A percentile compares a stretch with the other conserved stretches of the same genome.
Conservation (phyloP, 2,329 filamentous ascomycete species). For the Metarhizium anisopliae region DNA sequence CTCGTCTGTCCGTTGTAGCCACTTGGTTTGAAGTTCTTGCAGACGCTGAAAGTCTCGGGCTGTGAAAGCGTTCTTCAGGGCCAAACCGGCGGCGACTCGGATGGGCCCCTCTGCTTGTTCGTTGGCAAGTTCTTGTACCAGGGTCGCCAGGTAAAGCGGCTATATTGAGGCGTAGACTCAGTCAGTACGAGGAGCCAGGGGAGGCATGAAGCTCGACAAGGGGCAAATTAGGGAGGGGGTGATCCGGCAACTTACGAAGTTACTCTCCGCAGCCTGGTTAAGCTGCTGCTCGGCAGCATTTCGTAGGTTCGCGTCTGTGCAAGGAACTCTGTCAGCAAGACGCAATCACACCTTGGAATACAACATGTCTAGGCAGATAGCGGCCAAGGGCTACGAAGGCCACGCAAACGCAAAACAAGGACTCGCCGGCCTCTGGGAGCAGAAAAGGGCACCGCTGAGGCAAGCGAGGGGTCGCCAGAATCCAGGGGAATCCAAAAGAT, state of each 20-base stretch:
- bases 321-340: slow-evolving; percentile 10
- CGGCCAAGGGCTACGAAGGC: slow-evolving; percentile 1
- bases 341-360: neutral
- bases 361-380: neutral
- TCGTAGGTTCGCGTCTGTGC: slow-evolving; percentile 76
- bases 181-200: neutral
- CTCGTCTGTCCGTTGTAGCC: slow-evolving; percentile 73
- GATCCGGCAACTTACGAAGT: slow-evolving; percentile 63
- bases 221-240: neutral
- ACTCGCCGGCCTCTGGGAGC: neutral
- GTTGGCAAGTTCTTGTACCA: slow-evolving; percentile 91
- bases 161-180: slow-evolving; percentile 26
- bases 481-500: slow-evolving; percentile 4
- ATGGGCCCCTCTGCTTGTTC: slow-evolving; percentile 75
- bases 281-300: slow-evolving; percentile 92
- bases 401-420: neutral
- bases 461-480: neutral
- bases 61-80: slow-evolving; percentile 96
- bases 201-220: slow-evolving; percentile 15
- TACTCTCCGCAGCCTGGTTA: slow-evolving; percentile 79
- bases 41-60: slow-evolving; percentile 82
- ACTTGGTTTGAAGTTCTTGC: slow-evolving; percentile 87
- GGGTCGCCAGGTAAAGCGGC: slow-evolving; percentile 86
- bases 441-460: neutral
- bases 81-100: slow-evolving; percentile 88